Conservation (phyloP, 257 asterid genomes). For the Petunia axillaris region DNA sequence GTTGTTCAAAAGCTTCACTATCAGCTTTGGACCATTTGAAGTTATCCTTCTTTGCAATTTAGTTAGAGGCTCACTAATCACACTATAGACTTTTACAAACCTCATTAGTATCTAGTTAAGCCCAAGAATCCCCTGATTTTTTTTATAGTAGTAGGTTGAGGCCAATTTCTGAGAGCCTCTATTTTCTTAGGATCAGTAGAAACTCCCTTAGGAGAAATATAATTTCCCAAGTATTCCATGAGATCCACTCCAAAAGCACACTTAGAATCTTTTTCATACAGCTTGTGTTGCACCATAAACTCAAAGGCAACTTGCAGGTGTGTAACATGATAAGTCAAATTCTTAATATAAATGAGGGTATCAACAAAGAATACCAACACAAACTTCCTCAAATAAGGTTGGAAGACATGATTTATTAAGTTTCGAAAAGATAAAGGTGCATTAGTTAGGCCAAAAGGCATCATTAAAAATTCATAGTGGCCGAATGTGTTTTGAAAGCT, state of each 20-base stretch:
- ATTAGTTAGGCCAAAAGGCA: neutral
- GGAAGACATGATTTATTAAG: neutral
- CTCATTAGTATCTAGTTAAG: neutral
- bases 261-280: neutral
- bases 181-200: neutral
- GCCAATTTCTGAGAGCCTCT: neutral
- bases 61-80: neutral
- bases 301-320: neutral
- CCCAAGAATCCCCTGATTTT: neutral
- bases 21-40: neutral
- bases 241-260: neutral
- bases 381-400: neutral
- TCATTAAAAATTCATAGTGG: neutral
- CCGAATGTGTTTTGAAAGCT: neutral
- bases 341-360: neutral
- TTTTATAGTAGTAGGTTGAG: neutral
- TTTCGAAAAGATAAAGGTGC: neutral
- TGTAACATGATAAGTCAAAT: neutral
- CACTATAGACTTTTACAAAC: neutral
- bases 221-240: slow-evolving; percentile 3
- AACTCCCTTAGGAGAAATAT: neutral
- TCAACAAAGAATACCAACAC: neutral
- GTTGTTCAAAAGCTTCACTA: neutral
- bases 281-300: neutral
- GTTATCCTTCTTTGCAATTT: neutral